Base-by-base conservation (phyloP, 2,329 filamentous ascomycete species). In the Mollisia scopiformis region DNA sequence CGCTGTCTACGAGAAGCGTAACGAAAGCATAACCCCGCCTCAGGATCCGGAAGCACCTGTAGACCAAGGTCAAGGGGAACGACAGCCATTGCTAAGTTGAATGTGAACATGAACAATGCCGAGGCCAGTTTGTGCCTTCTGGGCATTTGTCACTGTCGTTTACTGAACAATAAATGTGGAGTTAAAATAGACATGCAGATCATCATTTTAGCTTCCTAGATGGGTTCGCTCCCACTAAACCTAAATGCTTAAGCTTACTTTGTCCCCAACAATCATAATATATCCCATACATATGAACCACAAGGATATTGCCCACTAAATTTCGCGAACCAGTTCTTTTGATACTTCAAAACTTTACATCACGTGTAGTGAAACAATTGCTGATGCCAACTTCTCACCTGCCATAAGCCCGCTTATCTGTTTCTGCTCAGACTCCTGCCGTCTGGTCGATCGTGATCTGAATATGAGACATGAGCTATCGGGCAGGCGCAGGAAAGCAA, bases 51-150 rank as follows among this genome's bases (percentile, higher is more conserved):
- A 50, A 2, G 37, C 13, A 19, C 16, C 28, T 25, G 55, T 8
- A 6, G 23, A 23, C 25, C 23, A 28, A 4, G 21, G n/a, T 11
- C 23, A 47, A 23, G 57, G 57, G 3, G 57, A 58, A 54, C 30
- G 49, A 19, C 47, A 58, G 31, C 57, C 57, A 27, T 33, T 58
- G 16, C 25, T 58, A 23, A 47, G 43, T 27, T 25, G 43, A 47
- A 47, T 13, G 6, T 6, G 11, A 23, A 27, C 23, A 47, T 7
- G 28, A 13, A 23, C 1, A 16, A 13, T n/a, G 10, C 11, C n/a
- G 39, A 43, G 39, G n/a, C 11, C 39, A 43, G 11, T 19, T 43
- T 43, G n/a, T 43, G 10, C 8, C 3, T 43, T 28, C 55, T n/a
- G 39, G 55, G 30, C 35, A 8, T 23, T 19, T 11, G 39, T 43